Base-by-base conservation (phyloP, 2,329 filamentous ascomycete species). In the Ophiostoma himal-ulmi region DNA sequence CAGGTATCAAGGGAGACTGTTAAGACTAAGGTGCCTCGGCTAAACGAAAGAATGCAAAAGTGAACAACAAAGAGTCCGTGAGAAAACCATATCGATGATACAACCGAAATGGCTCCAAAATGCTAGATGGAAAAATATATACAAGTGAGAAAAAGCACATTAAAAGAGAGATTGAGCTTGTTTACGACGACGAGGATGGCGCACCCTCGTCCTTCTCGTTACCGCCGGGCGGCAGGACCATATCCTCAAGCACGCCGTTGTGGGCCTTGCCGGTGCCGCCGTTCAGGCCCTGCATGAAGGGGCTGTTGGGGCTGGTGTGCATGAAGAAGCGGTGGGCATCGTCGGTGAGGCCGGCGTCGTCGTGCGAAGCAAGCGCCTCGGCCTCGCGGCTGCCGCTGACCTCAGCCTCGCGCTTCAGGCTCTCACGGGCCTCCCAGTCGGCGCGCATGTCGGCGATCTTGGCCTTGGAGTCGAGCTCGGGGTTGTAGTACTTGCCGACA, bases 361-460 rank as follows among this genome's bases (percentile, higher is more conserved):
- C 81, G 3, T 84, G 80, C n/a, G 65, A 26, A 4, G 73, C 65
- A 48, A 81, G 77, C 71, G 81, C 78, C 67, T 80, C 77, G 57
- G 72, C 72, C 54, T 65, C 62, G 17, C 75, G 41, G 13, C 71
- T 74, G 62, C 79, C 79, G 74, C 83, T 79, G 5, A 79, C 78
- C 74, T 89, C 84, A 76, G 83, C 84, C 74, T 81, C 81, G 30
- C 81, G 79, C 72, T 82, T 81, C 73, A 76, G 76, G 65, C 80
- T 80, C 77, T 85, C 83, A 73, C 82, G 80, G 66, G 81, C 78
- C 76, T 86, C 83, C 87, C 88, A 90, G 75, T 89, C 88, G 52
- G 80, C 77, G 68, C 86, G 83, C 86, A 97, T 91, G 78, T 97
- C 94, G 75, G 89, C 85, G 73, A 97, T 91, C 84, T 93, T 94